Evolutionary conservation across 2,329 filamentous ascomycete species (phyloP).

Genomic region (Exophiala sideris): DNA sequence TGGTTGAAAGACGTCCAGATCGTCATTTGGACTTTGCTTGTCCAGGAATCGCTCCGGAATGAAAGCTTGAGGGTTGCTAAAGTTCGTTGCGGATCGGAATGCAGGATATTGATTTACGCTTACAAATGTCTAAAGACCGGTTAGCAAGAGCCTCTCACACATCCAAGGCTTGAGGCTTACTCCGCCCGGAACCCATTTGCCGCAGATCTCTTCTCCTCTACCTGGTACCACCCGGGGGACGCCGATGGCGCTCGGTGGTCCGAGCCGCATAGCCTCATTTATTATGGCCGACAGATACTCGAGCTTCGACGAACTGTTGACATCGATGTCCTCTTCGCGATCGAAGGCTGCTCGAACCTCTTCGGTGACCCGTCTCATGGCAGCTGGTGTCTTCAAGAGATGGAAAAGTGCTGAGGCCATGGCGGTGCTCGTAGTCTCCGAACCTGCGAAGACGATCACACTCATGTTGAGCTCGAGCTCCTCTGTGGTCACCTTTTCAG

Average conservation of each 20-base stretch:
- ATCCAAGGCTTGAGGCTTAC: conserved; percentile 3
- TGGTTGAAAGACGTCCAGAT: conserved; percentile 43
- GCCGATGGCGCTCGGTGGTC: conserved; percentile 11
- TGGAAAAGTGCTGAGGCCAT: conserved; percentile 43
- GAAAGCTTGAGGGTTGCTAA: conserved; percentile 7
- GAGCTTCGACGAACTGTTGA: conserved; percentile 9
- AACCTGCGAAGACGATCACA: conserved; percentile 39
- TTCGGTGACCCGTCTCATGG: conserved; percentile 32
- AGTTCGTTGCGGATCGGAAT: conserved; percentile 8
- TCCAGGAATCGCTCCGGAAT: conserved; percentile 13
- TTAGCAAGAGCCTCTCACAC: conserved; percentile 31
- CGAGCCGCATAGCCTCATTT: conserved; percentile 17
- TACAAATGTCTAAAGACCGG: conserved; percentile 26
- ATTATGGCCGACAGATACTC: conserved; percentile 22
- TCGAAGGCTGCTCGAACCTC: conserved; percentile 38
- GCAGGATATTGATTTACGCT: conserved; percentile 11
- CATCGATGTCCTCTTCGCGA: conserved; percentile 37
- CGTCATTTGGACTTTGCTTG: conserved; percentile 16
- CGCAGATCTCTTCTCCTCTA: conserved; percentile 32
- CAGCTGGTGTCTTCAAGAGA: conserved; percentile 35
- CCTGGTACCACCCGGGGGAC: conserved; percentile 34
- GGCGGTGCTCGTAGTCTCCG: conserved; percentile 46
- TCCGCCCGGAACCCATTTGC: conserved; percentile 26
- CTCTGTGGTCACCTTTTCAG: conserved; percentile 57
- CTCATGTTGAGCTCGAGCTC: conserved; percentile 52